Evolutionary conservation across 306 rosid genomes (phyloP).

Genomic region (Neltuma alba): DNA sequence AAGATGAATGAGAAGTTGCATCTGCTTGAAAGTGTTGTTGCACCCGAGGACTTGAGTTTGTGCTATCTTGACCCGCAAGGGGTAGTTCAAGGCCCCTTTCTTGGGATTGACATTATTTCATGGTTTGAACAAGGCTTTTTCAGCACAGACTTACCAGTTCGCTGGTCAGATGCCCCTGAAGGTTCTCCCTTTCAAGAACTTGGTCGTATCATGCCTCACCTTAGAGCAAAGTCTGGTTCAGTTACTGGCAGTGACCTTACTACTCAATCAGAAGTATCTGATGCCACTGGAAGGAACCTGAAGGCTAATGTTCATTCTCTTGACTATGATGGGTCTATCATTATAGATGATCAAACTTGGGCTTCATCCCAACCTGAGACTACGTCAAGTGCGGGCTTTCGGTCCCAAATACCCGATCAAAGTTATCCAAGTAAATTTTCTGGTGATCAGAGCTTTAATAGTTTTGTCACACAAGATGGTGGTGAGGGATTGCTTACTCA

Average conservation of each 20-base stretch:
- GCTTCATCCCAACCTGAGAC: slow-evolving; percentile 48
- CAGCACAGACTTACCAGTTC: slow-evolving; percentile 63
- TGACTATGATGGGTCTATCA: slow-evolving; percentile 45
- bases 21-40: slow-evolving; percentile 37
- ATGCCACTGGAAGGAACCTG: slow-evolving; percentile 50
- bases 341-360: slow-evolving; percentile 47
- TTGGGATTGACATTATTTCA: slow-evolving; percentile 69
- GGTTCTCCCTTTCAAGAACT: slow-evolving; percentile 67
- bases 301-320: slow-evolving; percentile 39
- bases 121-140: slow-evolving; percentile 82
- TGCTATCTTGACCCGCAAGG: slow-evolving; percentile 81
- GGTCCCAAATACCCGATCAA: slow-evolving; percentile 41
- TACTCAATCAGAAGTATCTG: slow-evolving; percentile 47
- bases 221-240: slow-evolving; percentile 46
- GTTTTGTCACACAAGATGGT: slow-evolving; percentile 49
- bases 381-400: slow-evolving; percentile 37
- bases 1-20: slow-evolving; percentile 45
- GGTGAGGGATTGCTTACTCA: slow-evolving; percentile 43
- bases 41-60: slow-evolving; percentile 67
- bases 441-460: slow-evolving; percentile 46
- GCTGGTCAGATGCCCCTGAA: slow-evolving; percentile 63
- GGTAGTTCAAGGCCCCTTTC: slow-evolving; percentile 67
- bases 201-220: slow-evolving; percentile 67
- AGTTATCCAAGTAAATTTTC: slow-evolving; percentile 44
- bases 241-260: slow-evolving; percentile 43